Conservation (phyloP, 1,284 basidiomycete species). For the Melampsora americana region DNA sequence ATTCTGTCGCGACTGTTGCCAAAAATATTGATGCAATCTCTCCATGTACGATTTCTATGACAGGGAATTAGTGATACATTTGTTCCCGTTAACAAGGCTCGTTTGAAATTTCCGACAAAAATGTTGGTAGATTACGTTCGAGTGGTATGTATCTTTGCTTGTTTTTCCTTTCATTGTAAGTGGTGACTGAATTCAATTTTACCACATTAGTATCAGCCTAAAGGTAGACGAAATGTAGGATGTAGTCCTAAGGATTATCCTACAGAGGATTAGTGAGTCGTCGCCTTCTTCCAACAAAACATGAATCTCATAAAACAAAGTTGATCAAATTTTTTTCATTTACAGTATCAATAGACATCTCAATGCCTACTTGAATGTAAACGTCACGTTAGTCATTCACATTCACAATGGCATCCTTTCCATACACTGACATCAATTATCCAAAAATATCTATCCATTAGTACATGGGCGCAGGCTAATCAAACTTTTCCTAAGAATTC, state of each 20-base stretch:
- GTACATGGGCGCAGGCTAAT: constrained; percentile 39
- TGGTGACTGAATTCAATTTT: neutral
- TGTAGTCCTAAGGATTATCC: constrained; percentile 39
- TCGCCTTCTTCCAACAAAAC: neutral
- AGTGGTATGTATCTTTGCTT: constrained; percentile 14
- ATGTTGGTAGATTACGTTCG: constrained; percentile 45
- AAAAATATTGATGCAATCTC: neutral
- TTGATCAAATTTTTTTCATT: neutral
- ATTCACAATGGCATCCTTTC: neutral
- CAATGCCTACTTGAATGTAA: constrained; percentile 29
- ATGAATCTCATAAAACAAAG: no score
- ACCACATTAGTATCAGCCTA: constrained; percentile 34
- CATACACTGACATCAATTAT: neutral
- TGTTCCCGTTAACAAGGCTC: constrained; percentile 39
- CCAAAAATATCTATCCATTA: neutral
- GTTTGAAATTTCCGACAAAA: constrained; percentile 37
- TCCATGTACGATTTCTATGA: neutral
- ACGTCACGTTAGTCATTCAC: constrained; percentile 26
- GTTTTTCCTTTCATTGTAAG: neutral
- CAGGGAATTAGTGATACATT: constrained; percentile 44
- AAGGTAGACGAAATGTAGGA: constrained; percentile 27
- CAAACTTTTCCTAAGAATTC: constrained; percentile 35
- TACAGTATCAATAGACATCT: constrained; percentile 39
- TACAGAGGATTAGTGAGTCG: constrained; percentile 38
- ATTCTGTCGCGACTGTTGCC: neutral